Evolutionary conservation across 2,329 filamentous ascomycete species (phyloP).

Genomic region (Epichloe sp.): DNA sequence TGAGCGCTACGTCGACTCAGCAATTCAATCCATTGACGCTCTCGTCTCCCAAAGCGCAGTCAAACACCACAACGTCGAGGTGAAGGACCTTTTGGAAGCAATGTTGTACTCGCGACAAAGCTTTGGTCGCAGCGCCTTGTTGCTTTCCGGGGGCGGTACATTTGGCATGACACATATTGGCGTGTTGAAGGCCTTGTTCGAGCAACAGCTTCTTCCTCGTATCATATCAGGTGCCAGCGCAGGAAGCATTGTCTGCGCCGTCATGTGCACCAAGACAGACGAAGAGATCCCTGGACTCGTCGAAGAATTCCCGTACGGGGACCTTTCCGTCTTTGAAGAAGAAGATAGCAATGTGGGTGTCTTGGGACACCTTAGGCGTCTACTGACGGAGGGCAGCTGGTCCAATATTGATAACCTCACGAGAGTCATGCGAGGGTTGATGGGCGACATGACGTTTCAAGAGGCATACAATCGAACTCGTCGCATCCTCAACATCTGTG

Average conservation of each 20-base stretch:
- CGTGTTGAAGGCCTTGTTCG: constrained; percentile 68
- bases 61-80: constrained; percentile 39
- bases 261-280: constrained; percentile 66
- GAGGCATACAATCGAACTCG: constrained; percentile 93
- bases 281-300: constrained; percentile 63
- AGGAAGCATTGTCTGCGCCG: constrained; percentile 72
- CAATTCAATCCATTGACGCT: constrained; percentile 58
- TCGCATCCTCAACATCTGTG: constrained; percentile 84
- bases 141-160: constrained; percentile 71
- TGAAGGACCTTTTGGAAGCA: constrained; percentile 49
- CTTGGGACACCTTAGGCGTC: constrained; percentile 53
- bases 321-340: constrained; percentile 67
- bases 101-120: constrained; percentile 62
- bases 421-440: constrained; percentile 64
- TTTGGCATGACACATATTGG: constrained; percentile 90
- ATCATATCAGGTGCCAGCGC: constrained; percentile 83
- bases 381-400: constrained; percentile 72
- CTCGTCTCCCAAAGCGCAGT: constrained; percentile 49
- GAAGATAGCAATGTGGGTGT: constrained; percentile 45
- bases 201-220: constrained; percentile 61
- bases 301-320: constrained; percentile 61
- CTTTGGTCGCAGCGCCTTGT: constrained; percentile 71
- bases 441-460: constrained; percentile 87
- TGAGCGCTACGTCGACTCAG: constrained; percentile 74
- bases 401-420: constrained; percentile 75